Conservation (phyloP, 2,329 filamentous ascomycete genomes). For the Blastomyces gilchristii region DNA sequence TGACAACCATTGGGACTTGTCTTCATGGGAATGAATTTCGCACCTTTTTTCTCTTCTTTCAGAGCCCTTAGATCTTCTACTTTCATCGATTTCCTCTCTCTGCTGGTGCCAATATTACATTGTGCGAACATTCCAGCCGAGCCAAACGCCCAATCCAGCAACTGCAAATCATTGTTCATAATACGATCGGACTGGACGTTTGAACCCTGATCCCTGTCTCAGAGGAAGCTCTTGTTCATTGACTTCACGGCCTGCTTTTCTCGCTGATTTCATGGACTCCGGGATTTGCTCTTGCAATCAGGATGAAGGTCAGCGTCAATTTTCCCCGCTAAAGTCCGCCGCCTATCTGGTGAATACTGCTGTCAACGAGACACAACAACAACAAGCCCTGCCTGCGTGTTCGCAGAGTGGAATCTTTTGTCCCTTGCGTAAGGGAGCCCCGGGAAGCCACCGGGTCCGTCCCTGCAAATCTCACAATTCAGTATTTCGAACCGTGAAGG, state of each 20-base stretch:
- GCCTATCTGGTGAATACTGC: background rate
- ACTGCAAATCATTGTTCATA: background rate
- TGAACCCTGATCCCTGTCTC: background rate
- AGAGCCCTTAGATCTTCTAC: background rate
- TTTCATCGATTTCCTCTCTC: background rate
- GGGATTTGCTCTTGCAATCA: background rate
- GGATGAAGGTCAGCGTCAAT: background rate
- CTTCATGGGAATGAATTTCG: background rate
- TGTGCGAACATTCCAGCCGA: background rate
- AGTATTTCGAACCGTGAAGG: background rate
- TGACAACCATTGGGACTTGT: background rate
- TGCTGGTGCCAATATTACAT: background rate
- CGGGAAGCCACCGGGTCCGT: background rate
- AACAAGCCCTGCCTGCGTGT: background rate
- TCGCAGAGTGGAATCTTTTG: background rate
- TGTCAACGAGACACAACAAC: background rate
- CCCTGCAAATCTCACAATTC: background rate
- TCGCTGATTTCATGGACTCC: background rate
- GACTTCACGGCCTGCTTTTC: background rate
- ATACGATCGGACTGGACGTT: background rate
- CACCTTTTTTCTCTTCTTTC: background rate
- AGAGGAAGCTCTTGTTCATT: too few species aligned
- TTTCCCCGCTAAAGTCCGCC: background rate
- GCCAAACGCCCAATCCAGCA: background rate
- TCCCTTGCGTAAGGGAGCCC: background rate